Evolutionary conservation across 1,284 basidiomycete genomes (phyloP).

Genomic region (Malassezia vespertilionis): DNA sequence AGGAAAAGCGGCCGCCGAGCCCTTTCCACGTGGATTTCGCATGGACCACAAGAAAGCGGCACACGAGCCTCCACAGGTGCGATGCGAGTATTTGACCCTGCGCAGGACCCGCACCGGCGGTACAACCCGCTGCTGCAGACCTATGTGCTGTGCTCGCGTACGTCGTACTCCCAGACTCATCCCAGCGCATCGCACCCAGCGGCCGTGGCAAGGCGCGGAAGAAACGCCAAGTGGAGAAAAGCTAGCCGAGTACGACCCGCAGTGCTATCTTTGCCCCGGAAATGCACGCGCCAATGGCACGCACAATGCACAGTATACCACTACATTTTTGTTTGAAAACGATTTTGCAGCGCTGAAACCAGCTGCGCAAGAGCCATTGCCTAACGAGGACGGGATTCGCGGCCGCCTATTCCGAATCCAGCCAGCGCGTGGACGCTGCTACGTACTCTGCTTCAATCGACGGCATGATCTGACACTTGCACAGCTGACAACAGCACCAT

Average conservation of each 20-base stretch:
- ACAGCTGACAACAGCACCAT: constrained; percentile 53
- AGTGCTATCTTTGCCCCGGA: constrained; percentile 82
- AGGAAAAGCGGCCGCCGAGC: too few species aligned
- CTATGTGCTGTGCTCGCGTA: constrained; percentile 43
- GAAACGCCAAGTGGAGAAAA: constrained; percentile 22
- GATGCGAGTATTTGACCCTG: constrained; percentile 27
- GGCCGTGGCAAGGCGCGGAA: constrained; percentile 46
- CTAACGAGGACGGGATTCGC: background rate
- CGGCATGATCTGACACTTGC: constrained; percentile 82
- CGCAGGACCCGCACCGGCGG: constrained; percentile 40
- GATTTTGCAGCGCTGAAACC: constrained; percentile 75
- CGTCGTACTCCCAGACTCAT: background rate
- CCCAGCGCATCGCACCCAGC: constrained; percentile 38
- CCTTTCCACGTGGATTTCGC: constrained; percentile 1
- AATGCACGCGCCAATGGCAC: constrained; percentile 69
- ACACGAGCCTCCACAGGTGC: too few species aligned
- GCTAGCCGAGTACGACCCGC: constrained; percentile 60
- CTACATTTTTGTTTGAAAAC: constrained; percentile 66
- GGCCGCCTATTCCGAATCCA: constrained; percentile 56
- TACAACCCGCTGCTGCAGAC: constrained; percentile 39
- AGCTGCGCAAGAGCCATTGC: constrained; percentile 20
- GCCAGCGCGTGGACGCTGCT: constrained; percentile 71
- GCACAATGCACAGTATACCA: constrained; percentile 60
- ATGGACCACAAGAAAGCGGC: too few species aligned
- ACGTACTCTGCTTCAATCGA: constrained; percentile 81